Evolutionary conservation across 495 filamentous ascomycete genomes (phyloP).

Genomic region (Podospora comata): DNA sequence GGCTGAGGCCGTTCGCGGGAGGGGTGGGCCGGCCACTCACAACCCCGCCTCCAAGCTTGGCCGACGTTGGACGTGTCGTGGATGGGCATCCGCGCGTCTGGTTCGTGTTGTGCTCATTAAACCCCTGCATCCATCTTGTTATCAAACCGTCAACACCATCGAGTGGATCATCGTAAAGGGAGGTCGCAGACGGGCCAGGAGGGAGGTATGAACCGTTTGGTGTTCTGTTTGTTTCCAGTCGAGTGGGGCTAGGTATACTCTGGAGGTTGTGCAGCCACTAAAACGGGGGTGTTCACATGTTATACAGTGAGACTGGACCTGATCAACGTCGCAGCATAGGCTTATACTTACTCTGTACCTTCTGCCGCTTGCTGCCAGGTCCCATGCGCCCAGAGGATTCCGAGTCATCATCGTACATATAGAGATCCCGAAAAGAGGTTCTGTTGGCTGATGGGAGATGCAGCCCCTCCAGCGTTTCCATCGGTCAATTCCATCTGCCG

Average conservation of each 20-base stretch:
- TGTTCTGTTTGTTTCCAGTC: background rate
- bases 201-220: background rate
- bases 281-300: background rate
- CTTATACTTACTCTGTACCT: too few relatives aligned
- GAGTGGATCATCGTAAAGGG: background rate
- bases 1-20: conserved; percentile 19
- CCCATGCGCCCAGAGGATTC: background rate
- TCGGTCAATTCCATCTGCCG: background rate
- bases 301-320: background rate
- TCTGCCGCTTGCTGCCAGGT: background rate
- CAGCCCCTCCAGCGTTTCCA: background rate
- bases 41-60: conserved; percentile 6
- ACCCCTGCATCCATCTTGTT: conserved; percentile 2
- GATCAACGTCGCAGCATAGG: background rate
- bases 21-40: conserved; percentile 5
- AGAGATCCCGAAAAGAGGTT: background rate
- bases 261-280: too few relatives aligned
- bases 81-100: conserved; percentile 21
- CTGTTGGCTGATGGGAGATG: background rate
- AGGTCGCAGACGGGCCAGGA: background rate
- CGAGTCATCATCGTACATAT: background rate
- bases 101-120: conserved; percentile 22
- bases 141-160: background rate
- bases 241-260: too few relatives aligned
- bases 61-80: conserved; percentile 14